Evolutionary conservation across 148 eudicot genomes (phyloP), one percentile per base, ranked within the genome.

Genomic region (Pouteria glomerata): DNA sequence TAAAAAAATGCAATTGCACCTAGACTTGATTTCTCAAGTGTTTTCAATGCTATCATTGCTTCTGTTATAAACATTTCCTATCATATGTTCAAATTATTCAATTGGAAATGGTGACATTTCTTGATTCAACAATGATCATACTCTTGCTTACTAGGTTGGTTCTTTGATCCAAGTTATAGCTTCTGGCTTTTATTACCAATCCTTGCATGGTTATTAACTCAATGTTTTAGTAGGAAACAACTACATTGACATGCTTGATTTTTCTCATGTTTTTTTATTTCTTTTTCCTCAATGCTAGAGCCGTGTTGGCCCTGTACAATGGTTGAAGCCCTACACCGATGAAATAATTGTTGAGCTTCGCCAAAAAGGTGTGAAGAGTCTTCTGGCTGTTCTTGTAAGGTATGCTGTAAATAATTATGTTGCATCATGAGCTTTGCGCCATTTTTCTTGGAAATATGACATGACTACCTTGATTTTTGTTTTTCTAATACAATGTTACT

Each of bases 311-410:
- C 99, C 99, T 31, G 97, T 95, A 51, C 96, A 92, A 79, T 95
- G 99, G 99, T 85, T 95, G 85, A 90, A 92, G 80, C 99, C 99
- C 45, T 96, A 96, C 75, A 96, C 99, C 24, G 99, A 96, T 87
- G 94, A 92, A 84, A 96, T 92, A 79, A 90, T 96, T 69, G 97
- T 92, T 77, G 96, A 96, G 82, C 97, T 96, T 73, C 96, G 99
- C 68, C 78, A 82, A 63, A 85, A 85, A 80, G 97, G 99, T 34
- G 84, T 92, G 58, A 96, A 90, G 79, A 92, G 89, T 79, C 90
- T 96, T 66, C 79, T 96, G 65, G 99, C 99, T 48, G 90, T 96
- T 80, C 99, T 97, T 53, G 90, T 96, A 50, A 96, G 99, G 99
- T 96, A 79, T 77, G 85, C 30, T 29, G 35, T 70, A 23, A 63